These are phyloP conservation scores for Periconia sp. DNA, from an alignment of 2,329 filamentous ascomycete genomes.

Conservation along the genomic window DNA sequence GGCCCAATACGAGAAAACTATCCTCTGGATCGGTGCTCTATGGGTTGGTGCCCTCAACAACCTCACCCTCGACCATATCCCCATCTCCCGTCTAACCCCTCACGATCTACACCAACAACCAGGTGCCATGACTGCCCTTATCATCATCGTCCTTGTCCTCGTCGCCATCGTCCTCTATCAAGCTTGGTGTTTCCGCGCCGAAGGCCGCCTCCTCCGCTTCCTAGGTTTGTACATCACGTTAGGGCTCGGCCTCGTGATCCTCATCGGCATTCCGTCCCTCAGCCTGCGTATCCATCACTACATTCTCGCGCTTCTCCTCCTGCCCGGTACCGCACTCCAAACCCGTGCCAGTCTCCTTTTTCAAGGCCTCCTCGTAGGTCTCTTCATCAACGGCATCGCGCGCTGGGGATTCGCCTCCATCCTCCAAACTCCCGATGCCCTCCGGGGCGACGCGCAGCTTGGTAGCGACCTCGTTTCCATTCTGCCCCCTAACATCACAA, in stretches of 20 bases:
- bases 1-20: constrained; percentile 40
- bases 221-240: constrained; percentile 78
- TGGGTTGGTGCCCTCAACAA: constrained; percentile 40
- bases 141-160: constrained; percentile 34
- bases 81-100: constrained; percentile 38
- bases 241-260: constrained; percentile 79
- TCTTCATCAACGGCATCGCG: constrained; percentile 92
- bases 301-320: constrained; percentile 81
- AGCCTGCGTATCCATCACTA: constrained; percentile 90
- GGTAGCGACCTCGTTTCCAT: constrained; percentile 57
- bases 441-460: constrained; percentile 58
- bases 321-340: constrained; percentile 86
- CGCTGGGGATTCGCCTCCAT: constrained; percentile 91
- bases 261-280: constrained; percentile 73
- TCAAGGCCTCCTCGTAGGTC: constrained; percentile 83
- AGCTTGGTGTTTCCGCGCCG: constrained; percentile 34
- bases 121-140: constrained; percentile 38
- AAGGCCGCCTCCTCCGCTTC: constrained; percentile 64
- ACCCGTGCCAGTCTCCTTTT: constrained; percentile 84
- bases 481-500: constrained; percentile 38
- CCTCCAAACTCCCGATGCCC: constrained; percentile 73
- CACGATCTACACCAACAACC: constrained; percentile 42
- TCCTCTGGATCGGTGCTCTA: constrained; percentile 38
- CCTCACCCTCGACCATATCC: constrained; percentile 38
- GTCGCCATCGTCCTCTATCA: constrained; percentile 32